A percentile compares a stretch with the other conserved stretches of the same genome.
Evolutionary conservation across 768 basidiomycete genomes (phyloP).

Genomic region (Phallus indusiatus): DNA sequence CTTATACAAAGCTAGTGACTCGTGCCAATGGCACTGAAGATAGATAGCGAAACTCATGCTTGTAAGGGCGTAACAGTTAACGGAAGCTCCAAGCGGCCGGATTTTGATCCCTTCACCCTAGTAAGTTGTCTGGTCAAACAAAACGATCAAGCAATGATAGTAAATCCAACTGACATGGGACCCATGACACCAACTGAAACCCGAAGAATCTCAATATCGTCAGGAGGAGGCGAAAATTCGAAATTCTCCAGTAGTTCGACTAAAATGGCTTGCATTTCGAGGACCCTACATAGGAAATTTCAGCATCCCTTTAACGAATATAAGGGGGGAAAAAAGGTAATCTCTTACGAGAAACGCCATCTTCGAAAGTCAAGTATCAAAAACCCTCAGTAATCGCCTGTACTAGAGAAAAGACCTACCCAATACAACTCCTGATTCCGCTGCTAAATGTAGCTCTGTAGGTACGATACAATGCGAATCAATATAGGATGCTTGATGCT

Average conservation of each 20-base stretch:
- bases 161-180: slow-evolving; percentile 17
- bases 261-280: slow-evolving; percentile 27
- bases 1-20: too few relatives aligned
- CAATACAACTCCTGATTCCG: neutral
- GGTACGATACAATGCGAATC: neutral
- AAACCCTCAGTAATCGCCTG: neutral
- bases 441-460: slow-evolving; percentile 4
- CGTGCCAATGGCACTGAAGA: neutral
- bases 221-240: slow-evolving; percentile 22
- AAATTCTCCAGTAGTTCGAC: slow-evolving; percentile 28
- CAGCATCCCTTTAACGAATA: neutral
- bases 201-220: slow-evolving; percentile 22
- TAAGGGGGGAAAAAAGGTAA: neutral
- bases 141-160: neutral
- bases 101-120: slow-evolving; percentile 3
- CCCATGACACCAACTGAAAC: slow-evolving; percentile 23
- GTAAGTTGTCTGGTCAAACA: neutral
- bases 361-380: neutral
- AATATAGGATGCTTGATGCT: neutral
- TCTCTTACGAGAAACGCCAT: slow-evolving; percentile 14
- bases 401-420: neutral
- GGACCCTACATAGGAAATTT: slow-evolving; percentile 12
- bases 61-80: neutral
- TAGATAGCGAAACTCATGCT: neutral
- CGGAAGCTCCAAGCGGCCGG: neutral